These are phyloP conservation scores for Aspergillus intermedius DNA, from an alignment of 2,329 filamentous ascomycete genomes.

Conservation along the genomic window DNA sequence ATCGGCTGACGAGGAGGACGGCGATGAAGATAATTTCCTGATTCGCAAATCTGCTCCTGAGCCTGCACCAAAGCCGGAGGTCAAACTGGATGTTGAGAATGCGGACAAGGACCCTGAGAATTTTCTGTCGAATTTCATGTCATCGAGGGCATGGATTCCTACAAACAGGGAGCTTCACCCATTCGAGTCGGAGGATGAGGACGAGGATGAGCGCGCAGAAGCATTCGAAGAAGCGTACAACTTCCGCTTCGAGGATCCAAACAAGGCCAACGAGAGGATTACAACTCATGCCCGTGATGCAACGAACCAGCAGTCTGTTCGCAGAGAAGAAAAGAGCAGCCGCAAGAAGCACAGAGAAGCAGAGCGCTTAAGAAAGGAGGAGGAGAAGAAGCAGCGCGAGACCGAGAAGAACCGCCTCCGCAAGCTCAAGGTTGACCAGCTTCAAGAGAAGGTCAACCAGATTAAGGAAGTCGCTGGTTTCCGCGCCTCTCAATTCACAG, in stretches of 20 bases:
- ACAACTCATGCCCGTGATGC: constrained; percentile 85
- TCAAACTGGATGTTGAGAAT: constrained; percentile 61
- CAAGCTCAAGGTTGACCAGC: constrained; percentile 84
- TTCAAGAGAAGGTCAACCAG: constrained; percentile 76
- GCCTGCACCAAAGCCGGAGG: constrained; percentile 35
- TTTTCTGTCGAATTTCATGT: constrained; percentile 92
- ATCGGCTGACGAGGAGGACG: constrained; percentile 45
- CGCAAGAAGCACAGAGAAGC: constrained; percentile 72
- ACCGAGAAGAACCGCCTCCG: constrained; percentile 77
- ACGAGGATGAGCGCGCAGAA: constrained; percentile 67
- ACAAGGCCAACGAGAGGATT: constrained; percentile 78
- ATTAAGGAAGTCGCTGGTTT: constrained; percentile 86
- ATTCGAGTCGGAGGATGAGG: constrained; percentile 87
- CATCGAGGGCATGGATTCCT: constrained; percentile 82
- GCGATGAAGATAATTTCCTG: constrained; percentile 67
- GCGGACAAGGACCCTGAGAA: constrained; percentile 86
- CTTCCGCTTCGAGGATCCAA: constrained; percentile 87
- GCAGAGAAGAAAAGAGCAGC: constrained; percentile 71
- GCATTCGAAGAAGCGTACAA: constrained; percentile 92
- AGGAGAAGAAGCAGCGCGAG: constrained; percentile 66
- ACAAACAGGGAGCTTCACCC: constrained; percentile 64
- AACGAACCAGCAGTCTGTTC: constrained; percentile 72
- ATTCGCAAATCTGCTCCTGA: constrained; percentile 58
- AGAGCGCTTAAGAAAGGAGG: constrained; percentile 70
- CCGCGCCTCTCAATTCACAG: constrained; percentile 57